Conservation (phyloP, 306 rosid genomes). For the Casuarina glauca region DNA sequence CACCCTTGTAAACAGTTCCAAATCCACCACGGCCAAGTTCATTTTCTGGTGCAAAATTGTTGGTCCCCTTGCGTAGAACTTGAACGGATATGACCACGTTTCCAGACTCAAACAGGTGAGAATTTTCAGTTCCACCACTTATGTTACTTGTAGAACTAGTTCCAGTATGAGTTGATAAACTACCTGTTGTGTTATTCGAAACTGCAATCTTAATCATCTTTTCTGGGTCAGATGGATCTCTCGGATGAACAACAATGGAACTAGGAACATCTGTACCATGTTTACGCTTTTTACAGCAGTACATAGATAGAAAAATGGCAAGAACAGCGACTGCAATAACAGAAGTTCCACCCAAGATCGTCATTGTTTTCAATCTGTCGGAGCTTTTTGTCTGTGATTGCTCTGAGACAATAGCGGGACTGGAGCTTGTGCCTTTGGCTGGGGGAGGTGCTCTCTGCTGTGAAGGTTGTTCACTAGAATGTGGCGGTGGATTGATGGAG, state of each 20-base stretch:
- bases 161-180: slow-evolving; percentile 52
- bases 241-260: slow-evolving; percentile 67
- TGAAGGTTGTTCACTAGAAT: slow-evolving; percentile 26
- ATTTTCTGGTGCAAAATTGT: slow-evolving; percentile 55
- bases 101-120: slow-evolving; percentile 53
- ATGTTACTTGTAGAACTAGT: slow-evolving; percentile 43
- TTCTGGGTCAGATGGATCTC: slow-evolving; percentile 55
- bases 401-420: slow-evolving; percentile 24
- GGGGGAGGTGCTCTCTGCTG: slow-evolving; percentile 28
- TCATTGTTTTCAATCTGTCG: slow-evolving; percentile 32
- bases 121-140: slow-evolving; percentile 52
- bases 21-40: slow-evolving; percentile 87
- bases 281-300: slow-evolving; percentile 45
- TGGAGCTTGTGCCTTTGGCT: slow-evolving; percentile 25
- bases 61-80: slow-evolving; percentile 67
- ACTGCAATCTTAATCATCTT: slow-evolving; percentile 58
- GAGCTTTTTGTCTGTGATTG: slow-evolving; percentile 28
- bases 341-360: slow-evolving; percentile 31
- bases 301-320: slow-evolving; percentile 35
- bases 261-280: slow-evolving; percentile 36
- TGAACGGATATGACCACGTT: slow-evolving; percentile 62
- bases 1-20: slow-evolving; percentile 86
- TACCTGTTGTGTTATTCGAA: slow-evolving; percentile 46
- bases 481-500: slow-evolving; percentile 6
- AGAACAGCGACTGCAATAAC: slow-evolving; percentile 28